These are phyloP conservation scores for Irpex sp. DNA, from an alignment of 1,284 basidiomycete species.

Conservation along the genomic window DNA sequence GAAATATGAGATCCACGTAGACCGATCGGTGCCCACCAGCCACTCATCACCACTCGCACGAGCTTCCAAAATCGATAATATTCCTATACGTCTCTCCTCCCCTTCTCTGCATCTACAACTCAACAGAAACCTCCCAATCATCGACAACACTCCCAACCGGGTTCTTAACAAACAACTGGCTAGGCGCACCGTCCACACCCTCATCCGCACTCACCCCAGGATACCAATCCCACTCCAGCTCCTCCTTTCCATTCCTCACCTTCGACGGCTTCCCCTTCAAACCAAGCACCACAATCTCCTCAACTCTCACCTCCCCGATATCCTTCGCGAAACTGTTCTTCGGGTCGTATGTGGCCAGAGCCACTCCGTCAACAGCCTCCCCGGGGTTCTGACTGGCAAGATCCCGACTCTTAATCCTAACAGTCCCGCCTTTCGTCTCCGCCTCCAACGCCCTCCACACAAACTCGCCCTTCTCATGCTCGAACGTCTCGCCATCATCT, in stretches of 20 bases:
- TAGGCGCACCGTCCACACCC: slow-evolving; percentile 58
- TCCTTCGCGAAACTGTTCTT: slow-evolving; percentile 68
- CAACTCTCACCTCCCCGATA: slow-evolving; percentile 70
- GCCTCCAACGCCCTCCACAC: slow-evolving; percentile 81
- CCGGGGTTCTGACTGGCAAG: slow-evolving; percentile 42
- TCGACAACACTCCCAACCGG: slow-evolving; percentile 61
- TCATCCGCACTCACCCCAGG: slow-evolving; percentile 46
- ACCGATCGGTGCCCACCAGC: not conserved
- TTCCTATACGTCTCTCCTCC: not conserved
- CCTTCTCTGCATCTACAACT: slow-evolving; percentile 16
- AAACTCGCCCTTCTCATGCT: slow-evolving; percentile 75
- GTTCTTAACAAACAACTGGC: slow-evolving; percentile 74
- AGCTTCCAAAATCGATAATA: not conserved
- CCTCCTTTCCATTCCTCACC: slow-evolving; percentile 52
- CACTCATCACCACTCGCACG: no score
- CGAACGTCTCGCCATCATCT: slow-evolving; percentile 90
- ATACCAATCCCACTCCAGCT: slow-evolving; percentile 56
- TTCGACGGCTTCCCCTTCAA: slow-evolving; percentile 57
- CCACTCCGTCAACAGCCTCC: slow-evolving; percentile 50
- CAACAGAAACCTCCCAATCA: slow-evolving; percentile 69
- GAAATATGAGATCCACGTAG: not conserved
- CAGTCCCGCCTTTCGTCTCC: slow-evolving; percentile 38
- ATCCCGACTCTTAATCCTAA: slow-evolving; percentile 54
- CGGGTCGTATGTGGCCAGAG: slow-evolving; percentile 43
- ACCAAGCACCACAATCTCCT: slow-evolving; percentile 79